phyloP scores from a whole-genome alignment of 345 rosid genomes.

The Mercurialis annua region DNA sequence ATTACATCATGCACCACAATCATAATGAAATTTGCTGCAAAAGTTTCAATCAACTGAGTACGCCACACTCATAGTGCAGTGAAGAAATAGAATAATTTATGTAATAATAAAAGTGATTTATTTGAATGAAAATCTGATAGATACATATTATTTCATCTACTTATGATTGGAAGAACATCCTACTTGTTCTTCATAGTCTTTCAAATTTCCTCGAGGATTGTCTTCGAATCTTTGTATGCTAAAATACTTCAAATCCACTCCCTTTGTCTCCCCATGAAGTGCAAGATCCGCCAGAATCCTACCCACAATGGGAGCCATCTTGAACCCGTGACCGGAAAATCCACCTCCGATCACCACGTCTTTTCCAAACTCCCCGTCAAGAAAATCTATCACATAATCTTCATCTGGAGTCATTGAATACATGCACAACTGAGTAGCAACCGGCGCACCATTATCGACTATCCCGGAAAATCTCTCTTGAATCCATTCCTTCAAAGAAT shows the following conservation, averaged over 20 bases:
- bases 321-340: slow-evolving; percentile 92
- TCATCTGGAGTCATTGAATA: slow-evolving; percentile 82
- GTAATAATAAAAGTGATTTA: too few relatives aligned
- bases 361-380: slow-evolving; percentile 71
- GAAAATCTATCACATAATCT: slow-evolving; percentile 76
- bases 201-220: slow-evolving; percentile 58
- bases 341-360: slow-evolving; percentile 75
- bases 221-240: slow-evolving; percentile 54
- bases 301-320: slow-evolving; percentile 79
- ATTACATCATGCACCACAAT: too few relatives aligned
- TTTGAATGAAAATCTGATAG: too few relatives aligned
- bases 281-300: slow-evolving; percentile 68
- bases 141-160: too few relatives aligned
- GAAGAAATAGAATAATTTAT: too few relatives aligned
- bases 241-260: slow-evolving; percentile 50
- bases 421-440: slow-evolving; percentile 64
- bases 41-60: too few relatives aligned
- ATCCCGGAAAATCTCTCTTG: slow-evolving; percentile 48
- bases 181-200: slow-evolving; percentile 54
- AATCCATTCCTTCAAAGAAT: slow-evolving; percentile 59
- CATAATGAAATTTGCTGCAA: too few relatives aligned
- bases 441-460: slow-evolving; percentile 58
- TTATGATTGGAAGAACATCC: neutral
- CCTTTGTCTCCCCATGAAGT: slow-evolving; percentile 44
- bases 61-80: too few relatives aligned